Percentiles rank a stretch among this genome's conserved stretches.
phyloP scores from a whole-genome alignment of 148 eudicot species.

The Rheum nobile region DNA sequence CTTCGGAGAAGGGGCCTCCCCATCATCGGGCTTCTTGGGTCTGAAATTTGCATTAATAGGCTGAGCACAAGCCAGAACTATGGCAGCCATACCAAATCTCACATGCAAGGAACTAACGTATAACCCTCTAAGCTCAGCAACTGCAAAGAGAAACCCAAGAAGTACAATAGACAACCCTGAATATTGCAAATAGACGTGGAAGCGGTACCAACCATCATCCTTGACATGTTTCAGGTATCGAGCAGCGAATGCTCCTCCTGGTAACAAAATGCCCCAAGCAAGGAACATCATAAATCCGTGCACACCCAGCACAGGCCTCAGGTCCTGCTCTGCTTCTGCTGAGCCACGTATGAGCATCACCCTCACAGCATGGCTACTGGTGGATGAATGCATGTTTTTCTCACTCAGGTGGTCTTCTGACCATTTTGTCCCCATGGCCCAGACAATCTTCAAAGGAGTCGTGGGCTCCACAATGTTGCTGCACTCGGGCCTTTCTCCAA shows the following conservation, averaged over 20 bases:
- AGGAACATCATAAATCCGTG: conserved; percentile 99
- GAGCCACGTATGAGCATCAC: conserved; percentile 76
- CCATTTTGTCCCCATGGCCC: conserved; percentile 98
- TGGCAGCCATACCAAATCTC: conserved; percentile 67
- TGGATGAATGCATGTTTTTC: conserved; percentile 75
- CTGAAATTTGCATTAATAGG: conserved; percentile 70
- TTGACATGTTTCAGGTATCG: conserved; percentile 70
- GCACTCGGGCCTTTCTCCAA: conserved; percentile 59
- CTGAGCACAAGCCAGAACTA: conserved; percentile 53
- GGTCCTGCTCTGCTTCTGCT: conserved; percentile 80
- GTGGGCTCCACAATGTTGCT: conserved; percentile 73
- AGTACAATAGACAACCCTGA: conserved; percentile 70
- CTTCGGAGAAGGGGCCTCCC: conserved; percentile 35
- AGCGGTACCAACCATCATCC: conserved; percentile 73
- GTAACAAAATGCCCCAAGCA: conserved; percentile 89
- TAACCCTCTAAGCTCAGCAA: conserved; percentile 85
- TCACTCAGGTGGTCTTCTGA: conserved; percentile 52
- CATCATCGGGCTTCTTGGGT: conserved; percentile 57
- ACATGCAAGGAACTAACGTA: conserved; percentile 54
- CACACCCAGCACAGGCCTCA: conserved; percentile 79
- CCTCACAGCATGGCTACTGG: conserved; percentile 66
- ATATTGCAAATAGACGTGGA: conserved; percentile 83
- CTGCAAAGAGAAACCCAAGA: conserved; percentile 89
- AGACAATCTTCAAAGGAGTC: conserved; percentile 67
- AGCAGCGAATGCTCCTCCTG: conserved; percentile 73